Percentiles rank a stretch among this genome's conserved stretches.
Evolutionary conservation across 805 yeast genomes (phyloP).

Genomic region (Lachancea meyersii): DNA sequence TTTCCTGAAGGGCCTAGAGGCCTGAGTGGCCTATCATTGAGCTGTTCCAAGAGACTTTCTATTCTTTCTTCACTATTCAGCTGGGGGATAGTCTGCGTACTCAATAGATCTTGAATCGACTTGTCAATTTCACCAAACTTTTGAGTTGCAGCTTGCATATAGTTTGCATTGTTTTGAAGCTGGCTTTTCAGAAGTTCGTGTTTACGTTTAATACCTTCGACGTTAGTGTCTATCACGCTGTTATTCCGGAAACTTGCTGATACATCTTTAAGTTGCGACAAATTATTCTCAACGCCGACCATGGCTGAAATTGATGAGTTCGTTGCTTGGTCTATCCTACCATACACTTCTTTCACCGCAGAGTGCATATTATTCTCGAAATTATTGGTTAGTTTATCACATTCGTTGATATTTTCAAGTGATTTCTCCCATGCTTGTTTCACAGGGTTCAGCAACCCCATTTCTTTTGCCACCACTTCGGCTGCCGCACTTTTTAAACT

Average conservation of each 20-base stretch:
- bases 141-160: conserved; percentile 9
- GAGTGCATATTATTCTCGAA: conserved; percentile 17
- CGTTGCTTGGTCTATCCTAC: conserved; percentile 16
- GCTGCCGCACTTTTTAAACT: conserved; percentile 25
- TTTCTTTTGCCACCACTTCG: conserved; percentile 28
- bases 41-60: conserved; percentile 11
- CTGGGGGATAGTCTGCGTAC: conserved; percentile 1
- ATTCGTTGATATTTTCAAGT: conserved; percentile 28
- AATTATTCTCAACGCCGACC: conserved; percentile 14
- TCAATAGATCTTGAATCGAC: conserved; percentile 8
- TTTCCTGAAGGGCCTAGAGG: conserved; percentile 18
- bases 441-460: conserved; percentile 27
- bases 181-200: conserved; percentile 10
- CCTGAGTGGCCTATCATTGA: conserved; percentile 12
- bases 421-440: conserved; percentile 28
- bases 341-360: conserved; percentile 17
- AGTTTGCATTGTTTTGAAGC: conserved; percentile 6
- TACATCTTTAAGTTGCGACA: conserved; percentile 15
- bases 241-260: conserved; percentile 12
- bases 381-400: conserved; percentile 28
- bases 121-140: conserved; percentile 10
- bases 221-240: conserved; percentile 14
- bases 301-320: conserved; percentile 16
- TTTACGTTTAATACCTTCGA: conserved; percentile 17
- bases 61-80: conserved; percentile 7